phyloP scores from a whole-genome alignment of 345 rosid species.

The Passiflora organensis region DNA sequence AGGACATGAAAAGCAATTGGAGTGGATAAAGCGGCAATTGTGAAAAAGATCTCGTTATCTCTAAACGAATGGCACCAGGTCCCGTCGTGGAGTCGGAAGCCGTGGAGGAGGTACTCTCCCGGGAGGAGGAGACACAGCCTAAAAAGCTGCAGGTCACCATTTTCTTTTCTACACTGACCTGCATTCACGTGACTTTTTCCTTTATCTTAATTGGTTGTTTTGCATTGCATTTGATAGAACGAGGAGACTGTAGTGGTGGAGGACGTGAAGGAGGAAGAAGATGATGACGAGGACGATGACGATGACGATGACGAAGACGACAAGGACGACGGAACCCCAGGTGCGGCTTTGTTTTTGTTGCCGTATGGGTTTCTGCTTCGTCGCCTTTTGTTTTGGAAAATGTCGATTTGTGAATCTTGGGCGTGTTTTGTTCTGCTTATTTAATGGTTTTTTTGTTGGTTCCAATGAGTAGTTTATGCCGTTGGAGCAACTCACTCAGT shows the following conservation, averaged over 20 bases:
- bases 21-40: too few relatives aligned
- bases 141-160: constrained; percentile 31
- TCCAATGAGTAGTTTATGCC: background rate
- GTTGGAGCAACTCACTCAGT: too few relatives aligned
- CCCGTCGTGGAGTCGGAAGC: constrained; percentile 47
- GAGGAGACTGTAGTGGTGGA: constrained; percentile 64
- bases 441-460: background rate
- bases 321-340: constrained; percentile 52
- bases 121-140: constrained; percentile 36
- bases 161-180: too few relatives aligned
- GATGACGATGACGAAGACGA: constrained; percentile 71
- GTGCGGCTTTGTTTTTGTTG: constrained; percentile 18
- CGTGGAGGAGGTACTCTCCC: constrained; percentile 24
- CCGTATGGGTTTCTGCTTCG: too few relatives aligned
- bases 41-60: background rate
- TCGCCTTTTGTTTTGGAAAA: background rate
- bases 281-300: constrained; percentile 58
- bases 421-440: background rate
- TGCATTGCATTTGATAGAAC: constrained; percentile 1
- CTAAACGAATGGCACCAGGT: constrained; percentile 53
- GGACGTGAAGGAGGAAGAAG: constrained; percentile 65
- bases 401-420: background rate
- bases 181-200: too few relatives aligned
- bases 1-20: too few relatives aligned
- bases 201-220: background rate